Percentiles rank a stretch among this genome's conserved stretches.
Conservation (phyloP, 192 early-diverging fungal species). For the Thoreauomyces humboldtii region DNA sequence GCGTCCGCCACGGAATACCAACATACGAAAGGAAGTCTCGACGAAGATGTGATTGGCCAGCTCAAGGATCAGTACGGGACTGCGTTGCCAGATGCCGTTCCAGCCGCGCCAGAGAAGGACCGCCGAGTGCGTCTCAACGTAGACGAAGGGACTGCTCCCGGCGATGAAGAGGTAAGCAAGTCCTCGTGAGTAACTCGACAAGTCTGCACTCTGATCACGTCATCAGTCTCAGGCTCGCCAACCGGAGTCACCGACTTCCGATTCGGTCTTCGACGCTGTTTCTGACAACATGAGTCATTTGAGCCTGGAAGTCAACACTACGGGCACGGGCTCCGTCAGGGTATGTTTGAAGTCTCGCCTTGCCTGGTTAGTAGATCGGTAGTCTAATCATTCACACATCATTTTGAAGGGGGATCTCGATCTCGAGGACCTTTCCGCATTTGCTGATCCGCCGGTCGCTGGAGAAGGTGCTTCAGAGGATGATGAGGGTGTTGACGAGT, state of each 20-base stretch:
- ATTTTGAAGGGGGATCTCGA: constrained; percentile 53
- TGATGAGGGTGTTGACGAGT: constrained; percentile 23
- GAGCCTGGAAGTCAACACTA: constrained; percentile 77
- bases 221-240: too few relatives aligned
- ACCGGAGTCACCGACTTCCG: too few relatives aligned
- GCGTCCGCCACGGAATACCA: constrained; percentile 50
- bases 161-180: constrained; percentile 24
- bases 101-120: constrained; percentile 2
- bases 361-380: background rate
- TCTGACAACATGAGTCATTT: constrained; percentile 66
- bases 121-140: constrained; percentile 23
- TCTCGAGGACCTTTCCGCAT: constrained; percentile 45
- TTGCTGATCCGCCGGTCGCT: background rate
- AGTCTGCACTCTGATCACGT: too few relatives aligned
- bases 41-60: constrained; percentile 56
- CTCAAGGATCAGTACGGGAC: constrained; percentile 42
- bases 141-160: constrained; percentile 26
- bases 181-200: too few relatives aligned
- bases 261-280: constrained; percentile 26
- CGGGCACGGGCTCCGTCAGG: constrained; percentile 71
- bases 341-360: constrained; percentile 31
- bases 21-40: constrained; percentile 56
- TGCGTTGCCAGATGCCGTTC: constrained; percentile 29
- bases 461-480: background rate
- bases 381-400: background rate